These are phyloP conservation scores for Solanum megistacrolobum DNA, from an alignment of 257 asterid species.

Conservation along the genomic window DNA sequence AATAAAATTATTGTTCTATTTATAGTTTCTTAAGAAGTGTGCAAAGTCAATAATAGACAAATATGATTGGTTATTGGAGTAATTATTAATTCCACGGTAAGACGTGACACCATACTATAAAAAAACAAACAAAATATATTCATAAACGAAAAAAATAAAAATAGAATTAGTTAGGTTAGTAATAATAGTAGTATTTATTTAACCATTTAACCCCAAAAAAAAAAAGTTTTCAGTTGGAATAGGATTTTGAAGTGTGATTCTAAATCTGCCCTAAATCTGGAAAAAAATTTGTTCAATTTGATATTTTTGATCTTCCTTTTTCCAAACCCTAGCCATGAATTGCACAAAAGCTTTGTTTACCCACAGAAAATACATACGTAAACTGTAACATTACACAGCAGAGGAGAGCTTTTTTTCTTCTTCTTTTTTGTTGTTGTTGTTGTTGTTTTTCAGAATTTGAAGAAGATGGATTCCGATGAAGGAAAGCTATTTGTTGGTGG, in stretches of 20 bases:
- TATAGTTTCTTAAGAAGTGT: no score
- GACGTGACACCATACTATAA: neutral
- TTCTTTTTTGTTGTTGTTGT: neutral
- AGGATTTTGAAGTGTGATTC: neutral
- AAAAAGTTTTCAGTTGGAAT: neutral
- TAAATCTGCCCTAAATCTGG: neutral
- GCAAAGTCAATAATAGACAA: no score
- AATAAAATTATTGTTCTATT: no score
- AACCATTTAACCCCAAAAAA: neutral
- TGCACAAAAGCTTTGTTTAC: neutral
- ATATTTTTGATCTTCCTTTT: neutral
- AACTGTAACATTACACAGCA: neutral
- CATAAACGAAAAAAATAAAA: neutral
- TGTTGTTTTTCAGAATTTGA: neutral
- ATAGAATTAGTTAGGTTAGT: neutral
- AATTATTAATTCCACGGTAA: neutral
- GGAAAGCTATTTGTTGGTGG: slow-evolving; percentile 89
- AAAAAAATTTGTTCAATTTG: neutral
- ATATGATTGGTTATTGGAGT: rapidly evolving
- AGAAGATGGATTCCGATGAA: slow-evolving; percentile 75
- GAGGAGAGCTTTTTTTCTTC: neutral
- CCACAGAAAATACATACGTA: neutral
- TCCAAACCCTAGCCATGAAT: neutral
- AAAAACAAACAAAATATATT: no score
- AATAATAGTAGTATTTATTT: neutral